A percentile compares a stretch with the other conserved stretches of the same genome.
phyloP scores from a whole-genome alignment of 202 grass and related monocot species.

The Brachypodium distachyon region DNA sequence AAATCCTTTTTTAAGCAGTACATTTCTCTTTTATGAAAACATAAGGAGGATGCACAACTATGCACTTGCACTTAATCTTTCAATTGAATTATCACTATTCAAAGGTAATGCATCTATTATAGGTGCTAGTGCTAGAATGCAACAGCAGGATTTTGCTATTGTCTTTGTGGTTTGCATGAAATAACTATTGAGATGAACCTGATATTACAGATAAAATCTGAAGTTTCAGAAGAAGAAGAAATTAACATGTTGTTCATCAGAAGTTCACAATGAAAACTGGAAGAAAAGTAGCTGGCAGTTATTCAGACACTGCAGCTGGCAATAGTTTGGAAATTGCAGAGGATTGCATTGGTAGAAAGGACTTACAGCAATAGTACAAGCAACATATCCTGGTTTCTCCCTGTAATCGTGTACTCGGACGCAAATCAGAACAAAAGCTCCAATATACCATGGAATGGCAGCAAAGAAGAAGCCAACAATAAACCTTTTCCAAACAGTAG shows the following conservation, averaged over 20 bases:
- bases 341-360: neutral
- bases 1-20: neutral
- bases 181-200: neutral
- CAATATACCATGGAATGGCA: conserved; percentile 95
- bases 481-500: conserved; percentile 50
- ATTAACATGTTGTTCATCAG: neutral
- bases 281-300: neutral
- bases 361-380: conserved; percentile 85
- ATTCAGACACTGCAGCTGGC: neutral
- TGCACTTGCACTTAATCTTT: neutral
- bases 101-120: neutral
- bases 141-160: neutral
- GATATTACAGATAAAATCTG: neutral
- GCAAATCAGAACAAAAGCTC: conserved; percentile 75
- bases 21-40: neutral
- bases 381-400: conserved; percentile 94
- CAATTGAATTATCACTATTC: neutral
- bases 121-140: neutral
- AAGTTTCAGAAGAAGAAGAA: neutral
- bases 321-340: neutral
- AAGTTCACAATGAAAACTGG: neutral
- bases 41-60: neutral
- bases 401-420: conserved; percentile 65
- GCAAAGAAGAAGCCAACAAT: conserved; percentile 86
- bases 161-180: neutral